Percentiles rank a stretch among this genome's conserved stretches.
These are phyloP conservation scores for Peronospora destructor DNA, from an alignment of 352 stramenopile genomes.

Conservation along the genomic window DNA sequence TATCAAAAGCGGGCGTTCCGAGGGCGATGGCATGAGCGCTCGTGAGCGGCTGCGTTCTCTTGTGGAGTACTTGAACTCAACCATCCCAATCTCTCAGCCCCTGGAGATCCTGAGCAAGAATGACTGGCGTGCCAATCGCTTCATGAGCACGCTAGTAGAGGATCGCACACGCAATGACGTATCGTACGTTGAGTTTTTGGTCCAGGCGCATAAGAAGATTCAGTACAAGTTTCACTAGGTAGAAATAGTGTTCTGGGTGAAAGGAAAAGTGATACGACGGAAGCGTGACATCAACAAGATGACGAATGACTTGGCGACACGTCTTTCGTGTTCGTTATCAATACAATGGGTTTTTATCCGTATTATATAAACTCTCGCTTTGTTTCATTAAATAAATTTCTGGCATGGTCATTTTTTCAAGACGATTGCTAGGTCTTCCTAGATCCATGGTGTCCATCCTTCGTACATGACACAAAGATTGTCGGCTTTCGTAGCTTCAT, in stretches of 20 bases:
- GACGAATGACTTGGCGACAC: slow-evolving; percentile 3
- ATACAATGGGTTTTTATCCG: slow-evolving; percentile 29
- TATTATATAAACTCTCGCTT: slow-evolving; percentile 12
- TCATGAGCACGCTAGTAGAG: slow-evolving; percentile 84
- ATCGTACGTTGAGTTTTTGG: slow-evolving; percentile 87
- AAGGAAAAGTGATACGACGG: slow-evolving; percentile 13
- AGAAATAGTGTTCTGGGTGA: slow-evolving; percentile 7
- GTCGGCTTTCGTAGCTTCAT: slow-evolving; percentile 67
- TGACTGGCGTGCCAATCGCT: slow-evolving; percentile 74
- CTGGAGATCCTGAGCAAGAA: slow-evolving; percentile 83
- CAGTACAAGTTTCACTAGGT: slow-evolving; percentile 85
- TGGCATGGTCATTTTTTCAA: background rate
- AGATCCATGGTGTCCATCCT: slow-evolving; percentile 87
- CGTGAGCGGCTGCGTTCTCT: slow-evolving; percentile 61
- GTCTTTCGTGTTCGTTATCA: slow-evolving; percentile 22
- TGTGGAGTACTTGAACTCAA: slow-evolving; percentile 75
- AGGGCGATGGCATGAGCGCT: slow-evolving; percentile 39
- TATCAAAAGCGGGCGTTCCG: slow-evolving; percentile 41
- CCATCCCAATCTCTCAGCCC: slow-evolving; percentile 74
- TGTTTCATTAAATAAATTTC: background rate
- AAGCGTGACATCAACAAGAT: slow-evolving; percentile 20
- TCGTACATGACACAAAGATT: slow-evolving; percentile 88
- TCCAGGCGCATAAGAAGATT: slow-evolving; percentile 88
- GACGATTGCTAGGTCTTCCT: slow-evolving; percentile 4
- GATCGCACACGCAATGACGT: slow-evolving; percentile 81